Percentiles rank a stretch among this genome's conserved stretches.
Evolutionary conservation across 257 asterid genomes (phyloP).

Genomic region (Solanum neorickii): DNA sequence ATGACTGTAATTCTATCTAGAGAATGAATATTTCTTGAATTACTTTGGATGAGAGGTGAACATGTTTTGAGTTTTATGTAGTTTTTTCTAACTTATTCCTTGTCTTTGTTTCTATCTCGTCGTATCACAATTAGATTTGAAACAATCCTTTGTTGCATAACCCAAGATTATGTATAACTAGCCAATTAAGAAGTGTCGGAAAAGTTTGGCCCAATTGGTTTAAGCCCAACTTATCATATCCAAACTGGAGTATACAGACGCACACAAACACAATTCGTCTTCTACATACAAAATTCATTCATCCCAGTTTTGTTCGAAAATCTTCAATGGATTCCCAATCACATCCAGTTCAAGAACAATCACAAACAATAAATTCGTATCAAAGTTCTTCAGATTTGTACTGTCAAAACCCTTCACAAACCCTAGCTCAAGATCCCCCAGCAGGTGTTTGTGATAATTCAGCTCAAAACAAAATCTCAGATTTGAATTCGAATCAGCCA

Average conservation of each 20-base stretch:
- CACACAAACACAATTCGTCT: not conserved
- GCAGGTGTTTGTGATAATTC: not conserved
- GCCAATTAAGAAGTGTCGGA: too few species aligned
- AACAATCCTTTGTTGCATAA: not conserved
- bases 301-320: not conserved
- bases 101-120: not conserved
- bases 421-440: constrained; percentile 24
- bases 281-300: not conserved
- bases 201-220: not conserved
- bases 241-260: not conserved
- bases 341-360: constrained; percentile 12
- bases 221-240: not conserved
- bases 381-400: not conserved
- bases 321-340: constrained; percentile 30
- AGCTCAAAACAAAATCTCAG: not conserved
- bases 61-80: too few species aligned
- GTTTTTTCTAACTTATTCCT: not conserved
- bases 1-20: too few species aligned
- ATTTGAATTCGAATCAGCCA: constrained; percentile 22
- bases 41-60: too few species aligned
- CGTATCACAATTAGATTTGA: too few species aligned
- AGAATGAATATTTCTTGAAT: too few species aligned
- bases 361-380: not conserved
- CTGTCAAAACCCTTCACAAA: constrained; percentile 24
- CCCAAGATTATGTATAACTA: too few species aligned